Conservation (phyloP, 2,329 filamentous ascomycete species). For the Aspergillus chevalieri region DNA sequence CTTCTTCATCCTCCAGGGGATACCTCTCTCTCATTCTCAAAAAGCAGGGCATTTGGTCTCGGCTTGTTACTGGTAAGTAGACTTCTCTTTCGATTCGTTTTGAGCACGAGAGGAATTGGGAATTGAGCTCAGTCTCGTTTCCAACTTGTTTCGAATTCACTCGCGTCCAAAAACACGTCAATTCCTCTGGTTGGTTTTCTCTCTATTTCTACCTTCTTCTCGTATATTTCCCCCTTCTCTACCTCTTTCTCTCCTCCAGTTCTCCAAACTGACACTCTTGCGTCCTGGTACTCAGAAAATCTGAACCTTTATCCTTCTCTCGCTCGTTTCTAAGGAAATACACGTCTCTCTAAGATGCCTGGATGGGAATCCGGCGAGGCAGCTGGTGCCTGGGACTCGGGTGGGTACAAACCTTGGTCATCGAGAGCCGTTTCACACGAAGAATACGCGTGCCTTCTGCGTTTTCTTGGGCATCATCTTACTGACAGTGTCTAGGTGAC, state of each 20-base stretch:
- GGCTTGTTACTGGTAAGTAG: no score
- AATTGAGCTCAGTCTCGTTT: no score
- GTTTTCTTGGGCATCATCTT: not conserved
- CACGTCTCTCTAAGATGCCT: not conserved
- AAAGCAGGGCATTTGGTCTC: no score
- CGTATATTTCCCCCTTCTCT: not conserved
- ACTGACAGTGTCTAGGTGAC: not conserved
- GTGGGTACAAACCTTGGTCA: not conserved
- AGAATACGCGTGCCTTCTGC: not conserved
- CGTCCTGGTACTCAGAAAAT: not conserved
- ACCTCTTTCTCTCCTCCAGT: not conserved
- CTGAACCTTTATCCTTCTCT: not conserved
- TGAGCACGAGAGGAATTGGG: no score
- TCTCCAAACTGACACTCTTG: constrained; percentile 1
- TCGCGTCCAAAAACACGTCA: no score
- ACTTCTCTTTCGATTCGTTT: no score
- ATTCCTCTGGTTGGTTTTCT: not conserved
- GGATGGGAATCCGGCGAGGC: not conserved
- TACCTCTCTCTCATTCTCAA: not conserved
- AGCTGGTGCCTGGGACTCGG: not conserved
- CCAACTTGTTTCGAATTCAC: no score
- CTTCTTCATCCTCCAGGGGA: not conserved
- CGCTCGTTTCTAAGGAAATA: not conserved
- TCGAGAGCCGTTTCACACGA: not conserved
- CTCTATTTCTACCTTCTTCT: not conserved